Evolutionary conservation across 1,284 basidiomycete genomes (phyloP), one percentile per base, ranked within the genome.

Genomic region (Heterobasidion irregulare): DNA sequence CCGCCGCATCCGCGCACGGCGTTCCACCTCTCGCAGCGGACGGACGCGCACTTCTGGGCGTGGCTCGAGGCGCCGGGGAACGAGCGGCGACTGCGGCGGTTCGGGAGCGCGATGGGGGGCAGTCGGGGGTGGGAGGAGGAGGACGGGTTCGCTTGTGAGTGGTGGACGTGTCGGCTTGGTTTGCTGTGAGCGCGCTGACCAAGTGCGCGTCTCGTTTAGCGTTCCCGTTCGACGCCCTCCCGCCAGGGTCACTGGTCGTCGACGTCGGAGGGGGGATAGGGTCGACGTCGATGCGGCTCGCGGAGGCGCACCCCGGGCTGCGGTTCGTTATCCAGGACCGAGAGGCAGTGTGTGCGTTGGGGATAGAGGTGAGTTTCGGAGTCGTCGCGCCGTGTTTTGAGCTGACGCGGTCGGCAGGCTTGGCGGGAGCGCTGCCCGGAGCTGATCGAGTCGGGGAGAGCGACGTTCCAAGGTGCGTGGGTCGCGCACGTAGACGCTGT

Each of bases 251-350:
- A 45, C 67, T 79, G 8, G 70, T 89, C 33, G 82, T 90, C 2
- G 87, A 90, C 60, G 86, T 90, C 1, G 87, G 87, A 0, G 86
- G 86, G 7, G 86, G 87, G 0, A 84, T 87, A 47, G 88, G 87
- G 8, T 83, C 82, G n/a, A 83, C 83, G 0, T 80, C 76, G 18
- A 82, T 89, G 78, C 59, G 80, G 46, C 76, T 90, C 18, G 83
- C 82, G 16, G 76, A 77, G 47, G 74, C 78, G 2, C 82, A 82
- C 56, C 65, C 73, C 2, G 72, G 73, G 5, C 62, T 86, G 44
- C 72, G 71, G 53, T 87, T 88, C 62, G 68, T 88, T 18, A 73
- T 90, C n/a, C 87, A 89, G 62, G 87, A 89, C 64, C 73, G 82
- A 35, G 73, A 75, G 13, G 76, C 80, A 2, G 85, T 89, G 0